phyloP scores from a whole-genome alignment of 371 early-diverging fungal species.

The Massospora cicadina region DNA sequence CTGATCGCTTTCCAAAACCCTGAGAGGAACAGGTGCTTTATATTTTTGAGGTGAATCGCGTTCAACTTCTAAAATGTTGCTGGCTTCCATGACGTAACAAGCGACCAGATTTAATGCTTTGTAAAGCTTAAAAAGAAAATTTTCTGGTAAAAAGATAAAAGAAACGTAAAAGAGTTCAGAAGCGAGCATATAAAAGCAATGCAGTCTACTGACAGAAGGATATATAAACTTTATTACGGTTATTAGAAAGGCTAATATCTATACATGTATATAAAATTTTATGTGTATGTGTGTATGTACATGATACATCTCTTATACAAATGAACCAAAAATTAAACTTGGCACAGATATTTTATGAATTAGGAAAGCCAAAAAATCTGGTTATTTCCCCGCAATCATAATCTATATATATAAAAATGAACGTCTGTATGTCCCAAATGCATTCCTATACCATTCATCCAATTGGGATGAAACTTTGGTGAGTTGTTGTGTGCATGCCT shows the following conservation, averaged over 20 bases:
- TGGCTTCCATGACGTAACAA: too few species aligned
- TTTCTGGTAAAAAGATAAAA: background rate
- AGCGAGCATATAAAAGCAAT: background rate
- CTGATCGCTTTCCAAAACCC: background rate
- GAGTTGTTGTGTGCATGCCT: too few species aligned
- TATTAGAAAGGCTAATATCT: background rate
- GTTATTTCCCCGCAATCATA: background rate
- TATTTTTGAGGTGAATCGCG: background rate
- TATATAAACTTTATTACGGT: background rate
- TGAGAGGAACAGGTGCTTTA: background rate
- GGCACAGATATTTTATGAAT: background rate
- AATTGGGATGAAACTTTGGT: too few species aligned
- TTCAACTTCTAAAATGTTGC: too few species aligned
- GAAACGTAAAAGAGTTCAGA: background rate
- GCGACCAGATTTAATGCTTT: background rate
- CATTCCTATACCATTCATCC: too few species aligned
- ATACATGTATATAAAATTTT: background rate
- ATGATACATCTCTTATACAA: background rate
- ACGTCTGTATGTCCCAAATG: too few species aligned
- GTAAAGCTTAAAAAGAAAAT: background rate
- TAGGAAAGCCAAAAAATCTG: too few species aligned
- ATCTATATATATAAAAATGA: too few species aligned
- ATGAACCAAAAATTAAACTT: background rate
- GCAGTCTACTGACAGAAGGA: background rate
- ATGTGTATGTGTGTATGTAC: background rate